Evolutionary conservation across 257 asterid species (phyloP).

Genomic region (Ilex aquifolium): DNA sequence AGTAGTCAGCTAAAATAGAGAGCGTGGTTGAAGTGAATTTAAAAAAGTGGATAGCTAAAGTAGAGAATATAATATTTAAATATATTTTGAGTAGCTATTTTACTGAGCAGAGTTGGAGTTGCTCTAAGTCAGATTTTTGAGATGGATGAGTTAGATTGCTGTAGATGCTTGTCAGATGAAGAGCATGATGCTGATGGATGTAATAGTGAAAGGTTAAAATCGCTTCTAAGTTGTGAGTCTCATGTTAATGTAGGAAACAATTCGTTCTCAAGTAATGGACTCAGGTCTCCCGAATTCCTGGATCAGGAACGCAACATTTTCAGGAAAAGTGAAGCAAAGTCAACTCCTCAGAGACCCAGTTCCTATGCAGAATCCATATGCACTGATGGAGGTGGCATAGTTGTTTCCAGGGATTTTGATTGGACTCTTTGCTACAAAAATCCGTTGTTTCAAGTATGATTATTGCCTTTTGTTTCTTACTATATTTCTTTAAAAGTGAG

Average conservation of each 20-base stretch:
- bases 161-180: constrained; percentile 68
- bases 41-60: too few species aligned
- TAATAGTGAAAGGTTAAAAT: constrained; percentile 9
- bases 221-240: constrained; percentile 12
- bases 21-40: too few species aligned
- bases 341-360: constrained; percentile 5
- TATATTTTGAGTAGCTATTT: too few species aligned
- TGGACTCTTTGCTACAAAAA: constrained; percentile 42
- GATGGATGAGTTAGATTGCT: constrained; percentile 55
- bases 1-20: too few species aligned
- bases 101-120: too few species aligned
- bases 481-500: constrained; percentile 11
- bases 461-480: constrained; percentile 3
- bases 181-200: constrained; percentile 28
- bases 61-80: too few species aligned
- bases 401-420: constrained; percentile 69
- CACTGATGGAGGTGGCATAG: constrained; percentile 62
- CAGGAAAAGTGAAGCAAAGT: constrained; percentile 26
- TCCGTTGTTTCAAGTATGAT: constrained; percentile 28
- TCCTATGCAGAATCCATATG: constrained; percentile 66
- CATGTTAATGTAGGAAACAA: constrained; percentile 15
- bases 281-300: constrained; percentile 36
- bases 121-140: constrained; percentile 19
- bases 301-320: constrained; percentile 43
- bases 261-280: constrained; percentile 12